Evolutionary conservation across 495 filamentous ascomycete genomes (phyloP).

Genomic region (Beverwykella pulmonaria): DNA sequence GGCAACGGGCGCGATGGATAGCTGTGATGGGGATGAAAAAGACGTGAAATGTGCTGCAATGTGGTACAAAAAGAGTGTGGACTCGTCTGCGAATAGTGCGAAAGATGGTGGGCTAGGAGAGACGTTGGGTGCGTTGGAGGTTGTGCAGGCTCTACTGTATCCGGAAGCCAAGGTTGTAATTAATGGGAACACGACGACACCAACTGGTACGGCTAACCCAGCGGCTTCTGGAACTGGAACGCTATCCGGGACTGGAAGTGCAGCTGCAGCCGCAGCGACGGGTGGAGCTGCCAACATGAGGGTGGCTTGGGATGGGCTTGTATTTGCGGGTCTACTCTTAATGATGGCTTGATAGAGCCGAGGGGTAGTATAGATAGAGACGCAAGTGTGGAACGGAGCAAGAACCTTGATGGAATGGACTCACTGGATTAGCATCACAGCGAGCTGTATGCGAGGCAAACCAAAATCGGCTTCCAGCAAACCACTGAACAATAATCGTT

Average conservation of each 20-base stretch:
- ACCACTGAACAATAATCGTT: too few relatives aligned
- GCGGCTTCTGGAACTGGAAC: neutral
- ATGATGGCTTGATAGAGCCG: too few relatives aligned
- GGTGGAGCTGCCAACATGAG: too few relatives aligned
- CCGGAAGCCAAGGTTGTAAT: conserved; percentile 2
- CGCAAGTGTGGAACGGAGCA: too few relatives aligned
- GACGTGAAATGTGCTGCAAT: conserved; percentile 6
- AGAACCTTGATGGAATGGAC: too few relatives aligned
- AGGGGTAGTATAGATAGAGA: too few relatives aligned
- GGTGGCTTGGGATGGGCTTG: too few relatives aligned
- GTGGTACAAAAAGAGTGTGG: neutral
- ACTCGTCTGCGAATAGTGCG: neutral
- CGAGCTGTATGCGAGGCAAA: too few relatives aligned
- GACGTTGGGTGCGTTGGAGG: conserved; percentile 10
- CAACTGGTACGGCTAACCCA: neutral
- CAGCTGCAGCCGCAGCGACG: too few relatives aligned
- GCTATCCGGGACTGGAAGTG: neutral
- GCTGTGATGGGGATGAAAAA: conserved; percentile 3
- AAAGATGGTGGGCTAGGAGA: conserved; percentile 13
- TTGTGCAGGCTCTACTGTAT: conserved; percentile 29
- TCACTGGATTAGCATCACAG: too few relatives aligned
- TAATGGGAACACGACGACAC: neutral
- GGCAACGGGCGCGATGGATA: conserved; percentile 3
- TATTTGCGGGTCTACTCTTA: too few relatives aligned
- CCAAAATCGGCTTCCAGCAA: too few relatives aligned